Evolutionary conservation across 1,139 yeast genomes (phyloP).

Genomic region (Trichomonascaceae sp.): DNA sequence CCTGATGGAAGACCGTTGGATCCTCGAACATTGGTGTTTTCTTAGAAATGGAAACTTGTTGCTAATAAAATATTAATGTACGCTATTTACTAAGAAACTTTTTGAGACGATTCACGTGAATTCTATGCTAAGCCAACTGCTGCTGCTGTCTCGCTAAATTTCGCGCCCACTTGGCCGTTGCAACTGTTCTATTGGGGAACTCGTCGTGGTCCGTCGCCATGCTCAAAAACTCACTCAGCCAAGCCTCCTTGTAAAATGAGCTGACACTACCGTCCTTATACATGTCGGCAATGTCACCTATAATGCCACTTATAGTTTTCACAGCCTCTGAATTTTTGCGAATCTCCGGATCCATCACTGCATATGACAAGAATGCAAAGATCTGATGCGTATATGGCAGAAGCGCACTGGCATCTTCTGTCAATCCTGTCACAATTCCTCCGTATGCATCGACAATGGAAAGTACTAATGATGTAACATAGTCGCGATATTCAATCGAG

Average conservation of each 20-base stretch:
- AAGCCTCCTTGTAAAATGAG: conserved; percentile 57
- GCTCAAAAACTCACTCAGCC: conserved; percentile 76
- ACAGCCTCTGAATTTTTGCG: conserved; percentile 59
- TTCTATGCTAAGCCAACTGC: not conserved
- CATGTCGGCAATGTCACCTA: conserved; percentile 91
- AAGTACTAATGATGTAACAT: conserved; percentile 66
- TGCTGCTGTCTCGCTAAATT: conserved; percentile 58
- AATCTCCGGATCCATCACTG: conserved; percentile 56
- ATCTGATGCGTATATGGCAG: conserved; percentile 62
- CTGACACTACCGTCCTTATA: conserved; percentile 70
- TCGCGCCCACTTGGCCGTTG: conserved; percentile 95
- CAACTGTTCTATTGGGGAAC: conserved; percentile 63
- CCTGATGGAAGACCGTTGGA: conserved; percentile 36
- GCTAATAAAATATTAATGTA: not conserved
- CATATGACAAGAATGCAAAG: conserved; percentile 58
- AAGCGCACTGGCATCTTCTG: conserved; percentile 60
- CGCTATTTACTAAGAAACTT: not conserved
- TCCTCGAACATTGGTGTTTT: conserved; percentile 44
- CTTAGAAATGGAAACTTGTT: conserved; percentile 14
- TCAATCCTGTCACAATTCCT: conserved; percentile 86
- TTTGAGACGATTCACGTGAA: not conserved
- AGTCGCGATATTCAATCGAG: conserved; percentile 71
- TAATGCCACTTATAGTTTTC: conserved; percentile 75
- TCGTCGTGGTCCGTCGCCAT: conserved; percentile 56
- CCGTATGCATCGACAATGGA: conserved; percentile 91